Evolutionary conservation across 2,329 filamentous ascomycete genomes (phyloP).

Genomic region (Coniochaeta sp.): DNA sequence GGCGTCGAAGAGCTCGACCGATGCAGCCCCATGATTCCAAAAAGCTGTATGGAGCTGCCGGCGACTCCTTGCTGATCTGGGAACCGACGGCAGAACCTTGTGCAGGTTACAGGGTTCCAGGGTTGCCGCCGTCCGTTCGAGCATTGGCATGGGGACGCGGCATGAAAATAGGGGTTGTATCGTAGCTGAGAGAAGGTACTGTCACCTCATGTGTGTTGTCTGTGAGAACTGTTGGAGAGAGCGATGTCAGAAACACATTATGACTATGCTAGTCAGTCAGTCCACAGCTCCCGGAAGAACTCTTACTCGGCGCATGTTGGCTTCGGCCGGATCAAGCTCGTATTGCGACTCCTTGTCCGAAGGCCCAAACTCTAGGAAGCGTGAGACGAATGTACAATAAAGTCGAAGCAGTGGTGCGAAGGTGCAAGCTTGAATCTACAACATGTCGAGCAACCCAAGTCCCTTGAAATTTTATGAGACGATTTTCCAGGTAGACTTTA

Average conservation of each 20-base stretch:
- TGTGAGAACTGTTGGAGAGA: not conserved
- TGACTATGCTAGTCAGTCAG: not conserved
- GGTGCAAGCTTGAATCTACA: not conserved
- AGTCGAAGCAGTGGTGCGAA: not conserved
- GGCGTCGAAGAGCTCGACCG: constrained; percentile 37
- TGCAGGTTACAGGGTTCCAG: constrained; percentile 50
- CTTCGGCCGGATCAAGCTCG: not conserved
- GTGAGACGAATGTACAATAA: not conserved
- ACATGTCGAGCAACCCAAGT: not conserved
- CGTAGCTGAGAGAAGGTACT: not conserved
- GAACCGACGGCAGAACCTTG: constrained; percentile 37
- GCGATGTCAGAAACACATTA: not conserved
- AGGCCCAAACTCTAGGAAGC: not conserved
- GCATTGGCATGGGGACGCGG: constrained; percentile 33
- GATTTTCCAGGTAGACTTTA: not conserved
- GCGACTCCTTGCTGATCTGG: constrained; percentile 27
- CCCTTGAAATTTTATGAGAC: constrained; percentile 1
- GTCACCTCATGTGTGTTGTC: constrained; percentile 1
- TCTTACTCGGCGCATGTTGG: constrained; percentile 1
- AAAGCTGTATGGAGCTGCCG: constrained; percentile 41
- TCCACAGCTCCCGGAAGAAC: not conserved
- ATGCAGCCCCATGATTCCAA: constrained; percentile 46
- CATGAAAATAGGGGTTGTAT: constrained; percentile 1
- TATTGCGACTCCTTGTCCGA: not conserved
- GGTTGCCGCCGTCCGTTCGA: constrained; percentile 48